phyloP scores from a whole-genome alignment of 1,284 basidiomycete genomes.

The Moesziomyces antarcticus region DNA sequence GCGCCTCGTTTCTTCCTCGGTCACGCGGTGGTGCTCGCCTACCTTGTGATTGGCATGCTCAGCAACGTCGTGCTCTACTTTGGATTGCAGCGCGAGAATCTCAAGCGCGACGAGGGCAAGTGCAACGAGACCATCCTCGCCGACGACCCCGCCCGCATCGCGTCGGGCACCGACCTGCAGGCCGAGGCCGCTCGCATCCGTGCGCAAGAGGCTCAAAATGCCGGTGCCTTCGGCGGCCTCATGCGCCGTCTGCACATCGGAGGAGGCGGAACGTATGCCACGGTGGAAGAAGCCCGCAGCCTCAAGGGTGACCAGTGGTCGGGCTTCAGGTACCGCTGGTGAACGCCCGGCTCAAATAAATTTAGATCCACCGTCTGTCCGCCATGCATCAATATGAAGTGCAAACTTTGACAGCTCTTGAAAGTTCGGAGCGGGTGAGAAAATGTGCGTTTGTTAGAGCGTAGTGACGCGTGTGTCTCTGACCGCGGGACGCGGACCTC shows the following conservation, averaged over 20 bases:
- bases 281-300: slow-evolving; percentile 41
- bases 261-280: slow-evolving; percentile 55
- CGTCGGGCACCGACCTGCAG: slow-evolving; percentile 28
- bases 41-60: slow-evolving; percentile 76
- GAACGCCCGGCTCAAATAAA: neutral
- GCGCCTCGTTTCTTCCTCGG: slow-evolving; percentile 79
- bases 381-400: no score
- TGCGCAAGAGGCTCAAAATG: slow-evolving; percentile 19
- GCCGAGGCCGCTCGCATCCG: slow-evolving; percentile 32
- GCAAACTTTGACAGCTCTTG: no score
- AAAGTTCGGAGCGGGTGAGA: no score
- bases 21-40: slow-evolving; percentile 77
- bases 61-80: slow-evolving; percentile 71
- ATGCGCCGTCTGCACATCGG: slow-evolving; percentile 27
- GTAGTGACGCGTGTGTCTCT: no score
- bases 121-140: slow-evolving; percentile 75
- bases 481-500: no score
- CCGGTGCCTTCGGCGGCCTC: slow-evolving; percentile 19
- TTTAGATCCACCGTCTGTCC: no score
- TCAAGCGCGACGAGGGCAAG: slow-evolving; percentile 74
- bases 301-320: slow-evolving; percentile 54
- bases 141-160: slow-evolving; percentile 17
- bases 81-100: slow-evolving; percentile 75
- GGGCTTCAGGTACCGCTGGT: slow-evolving; percentile 26
- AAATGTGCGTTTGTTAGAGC: no score